These are phyloP conservation scores for Asterochloris erici DNA, from an alignment of 139 green algal genomes.

Conservation along the genomic window DNA sequence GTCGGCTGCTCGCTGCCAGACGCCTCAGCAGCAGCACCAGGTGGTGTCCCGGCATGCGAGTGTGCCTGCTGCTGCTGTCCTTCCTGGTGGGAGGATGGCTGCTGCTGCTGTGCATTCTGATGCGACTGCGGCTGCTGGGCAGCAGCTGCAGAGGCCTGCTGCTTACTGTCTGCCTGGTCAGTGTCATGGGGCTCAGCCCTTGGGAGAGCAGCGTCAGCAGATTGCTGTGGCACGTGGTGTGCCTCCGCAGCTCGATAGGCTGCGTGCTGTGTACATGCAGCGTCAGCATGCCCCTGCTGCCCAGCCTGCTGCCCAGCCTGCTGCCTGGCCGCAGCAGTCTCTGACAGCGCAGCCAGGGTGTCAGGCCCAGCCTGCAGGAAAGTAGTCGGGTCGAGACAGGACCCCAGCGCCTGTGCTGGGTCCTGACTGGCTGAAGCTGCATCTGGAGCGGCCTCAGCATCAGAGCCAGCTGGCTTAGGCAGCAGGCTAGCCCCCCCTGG, in stretches of 20 bases:
- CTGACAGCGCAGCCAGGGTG: too few relatives aligned
- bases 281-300: neutral
- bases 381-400: too few relatives aligned
- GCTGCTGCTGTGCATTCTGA: conserved; percentile 3
- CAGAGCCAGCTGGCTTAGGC: too few relatives aligned
- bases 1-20: neutral
- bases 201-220: neutral
- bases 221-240: neutral
- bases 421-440: too few relatives aligned
- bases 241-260: neutral
- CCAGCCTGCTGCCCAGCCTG: too few relatives aligned
- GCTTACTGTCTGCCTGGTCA: neutral
- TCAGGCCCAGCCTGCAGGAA: too few relatives aligned
- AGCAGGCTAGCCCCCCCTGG: too few relatives aligned
- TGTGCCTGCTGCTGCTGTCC: conserved; percentile 7
- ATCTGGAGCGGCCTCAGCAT: too few relatives aligned
- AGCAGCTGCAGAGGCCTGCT: neutral
- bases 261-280: neutral
- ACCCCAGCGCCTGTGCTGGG: too few relatives aligned
- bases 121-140: neutral
- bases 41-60: too few relatives aligned
- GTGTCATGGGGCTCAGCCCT: neutral
- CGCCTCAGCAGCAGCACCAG: neutral
- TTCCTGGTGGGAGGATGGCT: neutral
- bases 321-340: too few relatives aligned